Evolutionary conservation across 306 rosid species (phyloP), one percentile per base, ranked within the genome.

Genomic region (Rosa rugosa): DNA sequence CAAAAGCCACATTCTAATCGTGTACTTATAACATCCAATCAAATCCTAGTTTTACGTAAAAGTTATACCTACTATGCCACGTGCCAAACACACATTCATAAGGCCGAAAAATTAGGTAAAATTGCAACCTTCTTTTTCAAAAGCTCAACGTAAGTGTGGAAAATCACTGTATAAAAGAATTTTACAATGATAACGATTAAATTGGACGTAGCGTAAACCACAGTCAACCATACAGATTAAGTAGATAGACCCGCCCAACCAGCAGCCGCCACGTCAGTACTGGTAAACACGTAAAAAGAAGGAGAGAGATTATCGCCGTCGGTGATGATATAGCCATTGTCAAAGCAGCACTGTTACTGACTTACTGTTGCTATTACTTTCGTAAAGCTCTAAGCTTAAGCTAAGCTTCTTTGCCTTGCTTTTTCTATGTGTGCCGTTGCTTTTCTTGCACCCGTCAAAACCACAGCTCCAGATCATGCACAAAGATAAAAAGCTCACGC

Each of bases 281-380:
- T 22, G 36, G 36, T 5, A 3, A 3, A 9, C 64, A 17, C 62
- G 40, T 45, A 47, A 69, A 77, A 57, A 17, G 71, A 16, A 34
- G 17, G 25, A 68, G 73, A 27, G 76, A 54, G 66, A 65, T 50
- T 75, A 40, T 54, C 71, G 82, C 76, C 73, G 81, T 80, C 76
- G 80, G 69, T 59, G 65, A 11, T 64, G 69, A 64, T 57, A 57
- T 2, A 17, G 38, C 47, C 71, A 38, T 40, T 18, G 71, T 66
- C 49, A 66, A 66, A 66, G 12, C 22, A 64, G 27, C 8, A 36
- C 12, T 66, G 71, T 64, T 64, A 34, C n/a, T n/a, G n/a, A n/a
- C n/a, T n/a, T n/a, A n/a, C 68, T 62, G 41, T 9, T 23, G 27
- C 59, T 40, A 42, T 70, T 71, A 50, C 84, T 63, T 75, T 60